Base-by-base conservation (phyloP, 106 monocot genomes). In the Apostasia shenzhenica region DNA sequence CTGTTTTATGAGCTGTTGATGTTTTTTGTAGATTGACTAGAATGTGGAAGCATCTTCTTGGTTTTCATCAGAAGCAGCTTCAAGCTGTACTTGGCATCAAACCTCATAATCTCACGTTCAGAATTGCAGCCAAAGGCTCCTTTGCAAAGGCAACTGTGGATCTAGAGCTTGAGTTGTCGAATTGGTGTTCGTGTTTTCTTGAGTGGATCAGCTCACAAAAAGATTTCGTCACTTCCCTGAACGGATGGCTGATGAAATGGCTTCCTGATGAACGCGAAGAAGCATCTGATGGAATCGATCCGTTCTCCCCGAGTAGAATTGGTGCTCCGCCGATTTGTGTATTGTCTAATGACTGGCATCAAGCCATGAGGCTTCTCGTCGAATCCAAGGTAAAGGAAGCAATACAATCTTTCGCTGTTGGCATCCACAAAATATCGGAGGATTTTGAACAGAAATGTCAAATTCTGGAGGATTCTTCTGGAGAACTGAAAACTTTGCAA, bases 11-110 rank as follows among this genome's bases (percentile, higher is more conserved):
- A 26, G 26, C 26, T 26, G 26, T 26, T 26, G 26, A 26, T 26
- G 26, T 26, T 7, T 63, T 47, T 76, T 26, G 63, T 83, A 99
- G 97, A 56, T 80, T 81, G 76, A 81, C 73, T 7, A 79, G 62
- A 71, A 85, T 99, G 92, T 97, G 97, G 89, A 93, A 80, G 48
- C 76, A 73, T 37, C 55, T 99, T 26, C 37, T 90, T 8, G 68
- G 72, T 42, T 92, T 85, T 46, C 89, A 99, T 74, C 81, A 66
- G 11, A 92, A 87, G 71, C 92, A 99, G 72, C 76, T 87, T 4
- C 71, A 59, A 39, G 79, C 89, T 4, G 78, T 90, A 75, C 48
- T 68, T 3, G 39, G 65, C 38, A 73, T 81, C 70, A 87, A 80
- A 69, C 85, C 46, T 61, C 75, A 76, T 40, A 75, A 66, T 46